These are phyloP conservation scores for Microcyclospora pomicola DNA, from an alignment of 2,329 filamentous ascomycete species.

Conservation along the genomic window DNA sequence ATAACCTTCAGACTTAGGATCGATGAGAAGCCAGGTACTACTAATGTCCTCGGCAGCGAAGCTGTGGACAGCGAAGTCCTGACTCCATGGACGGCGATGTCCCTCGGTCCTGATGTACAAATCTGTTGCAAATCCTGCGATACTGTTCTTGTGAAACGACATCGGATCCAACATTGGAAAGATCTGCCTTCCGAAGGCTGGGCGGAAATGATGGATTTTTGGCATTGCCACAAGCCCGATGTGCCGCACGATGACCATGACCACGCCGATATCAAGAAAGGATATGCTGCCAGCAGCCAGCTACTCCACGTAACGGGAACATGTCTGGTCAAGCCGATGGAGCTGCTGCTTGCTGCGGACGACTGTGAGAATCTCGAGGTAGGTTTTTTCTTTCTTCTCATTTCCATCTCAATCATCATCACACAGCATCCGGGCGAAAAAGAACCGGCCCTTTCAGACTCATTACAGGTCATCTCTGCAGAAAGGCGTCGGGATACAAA, in stretches of 20 bases:
- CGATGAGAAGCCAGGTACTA: conserved; percentile 23
- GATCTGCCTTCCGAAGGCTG: conserved; percentile 92
- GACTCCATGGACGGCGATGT: conserved; percentile 31
- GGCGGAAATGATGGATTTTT: conserved; percentile 99
- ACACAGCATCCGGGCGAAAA: conserved; percentile 13
- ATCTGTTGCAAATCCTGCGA: conserved; percentile 18
- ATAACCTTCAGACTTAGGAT: conserved; percentile 42
- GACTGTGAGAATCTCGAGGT: conserved; percentile 47
- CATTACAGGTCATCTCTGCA: conserved; percentile 15
- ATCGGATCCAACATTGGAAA: conserved; percentile 54
- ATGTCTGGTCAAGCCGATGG: conserved; percentile 69
- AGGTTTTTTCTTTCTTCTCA: conserved; percentile 13
- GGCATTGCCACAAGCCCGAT: conserved; percentile 92
- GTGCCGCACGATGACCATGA: conserved; percentile 38
- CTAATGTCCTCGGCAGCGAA: conserved; percentile 6
- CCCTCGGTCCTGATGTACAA: conserved; percentile 15
- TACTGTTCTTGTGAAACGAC: conserved; percentile 12
- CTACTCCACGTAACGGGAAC: conserved; percentile 52
- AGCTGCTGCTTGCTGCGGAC: conserved; percentile 53
- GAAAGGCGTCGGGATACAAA: conserved; percentile 23
- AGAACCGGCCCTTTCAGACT: conserved; percentile 24
- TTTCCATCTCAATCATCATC: conserved; percentile 1
- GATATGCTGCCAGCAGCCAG: conserved; percentile 69
- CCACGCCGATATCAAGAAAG: conserved; percentile 34
- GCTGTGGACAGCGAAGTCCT: conserved; percentile 20